Conservation (phyloP, 2,329 filamentous ascomycete genomes). For the Pseudogymnoascus sp. region DNA sequence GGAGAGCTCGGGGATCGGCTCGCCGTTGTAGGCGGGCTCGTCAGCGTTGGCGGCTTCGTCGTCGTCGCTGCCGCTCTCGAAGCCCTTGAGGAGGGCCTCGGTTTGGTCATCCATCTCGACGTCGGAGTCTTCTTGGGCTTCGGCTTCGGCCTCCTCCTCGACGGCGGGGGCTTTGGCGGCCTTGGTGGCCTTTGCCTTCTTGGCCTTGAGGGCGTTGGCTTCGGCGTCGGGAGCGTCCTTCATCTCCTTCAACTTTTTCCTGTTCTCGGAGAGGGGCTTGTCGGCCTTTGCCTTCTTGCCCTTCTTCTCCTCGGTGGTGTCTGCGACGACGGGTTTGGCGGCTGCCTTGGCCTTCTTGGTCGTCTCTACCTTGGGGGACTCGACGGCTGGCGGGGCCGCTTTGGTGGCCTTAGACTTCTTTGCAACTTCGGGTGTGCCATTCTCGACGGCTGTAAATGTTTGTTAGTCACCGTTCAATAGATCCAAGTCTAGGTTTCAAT, state of each 20-base stretch:
- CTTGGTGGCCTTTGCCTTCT: slow-evolving; percentile 19
- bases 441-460: slow-evolving; percentile 23
- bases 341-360: slow-evolving; percentile 28
- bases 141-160: slow-evolving; percentile 15
- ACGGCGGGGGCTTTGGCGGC: slow-evolving; percentile 15
- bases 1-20: slow-evolving; percentile 4
- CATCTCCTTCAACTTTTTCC: slow-evolving; percentile 17
- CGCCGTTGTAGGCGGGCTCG: not conserved
- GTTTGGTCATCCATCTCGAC: slow-evolving; percentile 38
- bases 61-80: slow-evolving; percentile 46
- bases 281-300: slow-evolving; percentile 15
- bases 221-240: slow-evolving; percentile 14
- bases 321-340: slow-evolving; percentile 15
- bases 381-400: slow-evolving; percentile 10
- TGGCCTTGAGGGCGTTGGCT: slow-evolving; percentile 14
- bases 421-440: slow-evolving; percentile 22
- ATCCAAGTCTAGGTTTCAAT: not conserved
- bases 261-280: slow-evolving; percentile 9
- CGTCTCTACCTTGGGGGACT: slow-evolving; percentile 24
- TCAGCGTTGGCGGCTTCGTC: slow-evolving; percentile 24
- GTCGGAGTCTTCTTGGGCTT: slow-evolving; percentile 29
- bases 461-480: not conserved
- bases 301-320: slow-evolving; percentile 20
- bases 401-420: slow-evolving; percentile 30
- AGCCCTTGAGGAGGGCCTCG: slow-evolving; percentile 44